Percentiles rank a stretch among this genome's conserved stretches.
phyloP scores from a whole-genome alignment of 78 protist genomes.

The Pigoraptor vietnamica region DNA sequence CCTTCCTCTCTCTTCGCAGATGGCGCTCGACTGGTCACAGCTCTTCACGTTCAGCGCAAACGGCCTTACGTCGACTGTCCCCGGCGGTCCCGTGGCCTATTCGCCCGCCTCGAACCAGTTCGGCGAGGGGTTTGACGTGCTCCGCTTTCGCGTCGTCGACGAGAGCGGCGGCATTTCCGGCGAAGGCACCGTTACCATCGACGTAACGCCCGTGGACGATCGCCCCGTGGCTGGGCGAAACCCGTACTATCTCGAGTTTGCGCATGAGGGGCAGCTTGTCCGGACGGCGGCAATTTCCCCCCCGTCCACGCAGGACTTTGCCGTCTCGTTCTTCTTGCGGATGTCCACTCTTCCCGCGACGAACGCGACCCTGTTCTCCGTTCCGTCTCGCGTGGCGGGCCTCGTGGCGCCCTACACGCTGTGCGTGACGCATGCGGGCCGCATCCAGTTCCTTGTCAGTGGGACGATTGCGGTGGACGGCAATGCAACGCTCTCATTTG shows the following conservation, averaged over 20 bases:
- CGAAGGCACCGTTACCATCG: background rate
- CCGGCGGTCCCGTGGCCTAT: background rate
- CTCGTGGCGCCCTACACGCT: background rate
- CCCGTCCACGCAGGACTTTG: background rate
- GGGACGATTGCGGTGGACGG: background rate
- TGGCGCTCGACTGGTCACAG: no score
- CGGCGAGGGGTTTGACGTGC: background rate
- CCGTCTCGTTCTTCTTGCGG: background rate
- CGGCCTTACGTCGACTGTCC: background rate
- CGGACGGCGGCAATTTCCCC: background rate
- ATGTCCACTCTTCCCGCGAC: background rate
- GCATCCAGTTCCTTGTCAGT: background rate
- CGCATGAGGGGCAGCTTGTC: background rate
- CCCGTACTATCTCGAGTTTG: background rate
- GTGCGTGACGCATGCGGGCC: background rate
- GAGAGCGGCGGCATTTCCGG: background rate
- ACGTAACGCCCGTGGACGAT: background rate
- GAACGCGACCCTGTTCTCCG: background rate
- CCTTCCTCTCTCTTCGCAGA: no score
- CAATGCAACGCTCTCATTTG: background rate
- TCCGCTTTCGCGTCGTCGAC: background rate
- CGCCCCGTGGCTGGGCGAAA: background rate
- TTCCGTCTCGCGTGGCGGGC: background rate
- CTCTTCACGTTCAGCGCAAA: background rate
- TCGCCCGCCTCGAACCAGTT: background rate